Base-by-base conservation (phyloP, 768 basidiomycete species). In the Lentinula raphanica region DNA sequence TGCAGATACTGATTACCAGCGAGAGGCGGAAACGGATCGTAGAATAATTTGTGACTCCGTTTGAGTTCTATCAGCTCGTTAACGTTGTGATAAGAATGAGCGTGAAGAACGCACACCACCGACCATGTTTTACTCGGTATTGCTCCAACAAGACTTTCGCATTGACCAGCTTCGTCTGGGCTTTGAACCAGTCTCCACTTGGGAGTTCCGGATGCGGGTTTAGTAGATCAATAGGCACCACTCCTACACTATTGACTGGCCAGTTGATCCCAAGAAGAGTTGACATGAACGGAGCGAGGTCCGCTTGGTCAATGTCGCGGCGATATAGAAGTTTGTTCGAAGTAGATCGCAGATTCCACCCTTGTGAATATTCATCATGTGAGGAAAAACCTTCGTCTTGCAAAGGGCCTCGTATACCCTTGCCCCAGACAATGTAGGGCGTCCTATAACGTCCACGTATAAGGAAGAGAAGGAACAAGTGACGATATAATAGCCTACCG, bases 241-340 rank as follows among this genome's bases (percentile, higher is more conserved):
- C 84, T 1, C 92, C 92, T 19, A 91, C 90, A 0, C 87, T 88
- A 65, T 94, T 94, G 2, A 83, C 87, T 1, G 92, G 92, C 82
- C 88, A 88, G 46, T 85, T 67, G 12, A 83, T 76, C 19, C 91
- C 91, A 17, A 92, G 64, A 7, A 94, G 76, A 4, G 86, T 71
- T 1, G 90, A 79, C 87, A 94, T 92, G 48, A 94, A 74, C 3
- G 87, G 77, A 7, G 92, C 79, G 15, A 94, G 75, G 64, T 94
- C 92, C 0, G 90, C 92, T 65, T 94, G 92, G 58, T 89, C 89
- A 3, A 94, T 79, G 61, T 94, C 92, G 35, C 82, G 80, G 17
- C 90, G 79, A 45, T 48, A 49, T 36, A 57, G 38, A 15, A 28
- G 44, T 23, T 46, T 12, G 27, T 56, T 45, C 28, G 54, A 56